Conservation (phyloP, 2,329 filamentous ascomycete species). For the Aspergillus sp. region DNA sequence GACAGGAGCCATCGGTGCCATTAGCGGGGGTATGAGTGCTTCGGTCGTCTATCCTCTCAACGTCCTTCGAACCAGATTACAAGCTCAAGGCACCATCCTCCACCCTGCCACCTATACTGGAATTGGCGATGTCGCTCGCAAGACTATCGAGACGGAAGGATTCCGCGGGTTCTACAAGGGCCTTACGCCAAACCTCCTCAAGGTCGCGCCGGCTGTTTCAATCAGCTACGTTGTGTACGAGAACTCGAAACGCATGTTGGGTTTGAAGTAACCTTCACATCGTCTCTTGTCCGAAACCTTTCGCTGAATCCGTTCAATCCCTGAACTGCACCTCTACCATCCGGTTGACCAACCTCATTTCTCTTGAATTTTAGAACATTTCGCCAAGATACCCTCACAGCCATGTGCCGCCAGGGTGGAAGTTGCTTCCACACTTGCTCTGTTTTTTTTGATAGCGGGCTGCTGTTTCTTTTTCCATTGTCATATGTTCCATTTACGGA, state of each 20-base stretch:
- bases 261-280: slow-evolving; percentile 40
- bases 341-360: slow-evolving; percentile 2
- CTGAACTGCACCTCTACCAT: not conserved
- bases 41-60: slow-evolving; percentile 95
- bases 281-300: not conserved
- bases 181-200: slow-evolving; percentile 88
- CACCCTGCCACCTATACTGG: slow-evolving; percentile 88
- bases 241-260: slow-evolving; percentile 74
- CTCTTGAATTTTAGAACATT: slow-evolving; percentile 22
- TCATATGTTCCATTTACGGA: slow-evolving; percentile 1
- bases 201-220: slow-evolving; percentile 92
- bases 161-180: slow-evolving; percentile 88
- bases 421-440: slow-evolving; percentile 6
- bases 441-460: slow-evolving; percentile 3
- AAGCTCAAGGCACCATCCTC: slow-evolving; percentile 90
- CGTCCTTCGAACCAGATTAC: slow-evolving; percentile 82
- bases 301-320: not conserved
- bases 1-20: slow-evolving; percentile 84
- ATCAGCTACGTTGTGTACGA: slow-evolving; percentile 95
- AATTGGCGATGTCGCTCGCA: slow-evolving; percentile 81
- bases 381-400: slow-evolving; percentile 31
- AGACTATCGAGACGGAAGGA: slow-evolving; percentile 81
- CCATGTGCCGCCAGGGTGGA: slow-evolving; percentile 16
- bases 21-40: slow-evolving; percentile 87
- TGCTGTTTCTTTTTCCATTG: slow-evolving; percentile 4